Evolutionary conservation across 192 early-diverging fungal genomes (phyloP).

Genomic region (Coemansia sp.): DNA sequence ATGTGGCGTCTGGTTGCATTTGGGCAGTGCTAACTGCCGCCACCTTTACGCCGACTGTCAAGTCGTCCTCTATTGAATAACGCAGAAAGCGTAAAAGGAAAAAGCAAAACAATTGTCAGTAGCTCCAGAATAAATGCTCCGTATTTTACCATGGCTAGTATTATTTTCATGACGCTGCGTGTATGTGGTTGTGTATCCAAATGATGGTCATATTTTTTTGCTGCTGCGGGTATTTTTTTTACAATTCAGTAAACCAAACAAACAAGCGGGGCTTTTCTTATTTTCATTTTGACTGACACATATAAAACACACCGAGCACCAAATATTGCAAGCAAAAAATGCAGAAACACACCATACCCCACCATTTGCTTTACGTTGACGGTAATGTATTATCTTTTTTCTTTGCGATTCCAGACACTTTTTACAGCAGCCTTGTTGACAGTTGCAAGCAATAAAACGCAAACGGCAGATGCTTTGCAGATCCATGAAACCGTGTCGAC

Average conservation of each 20-base stretch:
- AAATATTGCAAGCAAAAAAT: not conserved
- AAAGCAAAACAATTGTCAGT: not conserved
- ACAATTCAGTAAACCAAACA: not conserved
- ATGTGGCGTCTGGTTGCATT: not conserved
- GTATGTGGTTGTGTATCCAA: too few relatives aligned
- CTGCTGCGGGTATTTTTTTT: not conserved
- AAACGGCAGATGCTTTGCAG: not conserved
- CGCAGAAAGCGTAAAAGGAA: not conserved
- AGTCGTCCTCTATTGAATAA: not conserved
- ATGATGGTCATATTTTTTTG: not conserved
- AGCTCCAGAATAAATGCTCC: not conserved
- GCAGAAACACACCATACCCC: not conserved
- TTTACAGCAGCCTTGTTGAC: not conserved
- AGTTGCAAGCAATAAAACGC: not conserved
- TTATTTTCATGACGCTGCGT: not conserved
- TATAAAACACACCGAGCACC: constrained; percentile 4
- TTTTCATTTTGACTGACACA: not conserved
- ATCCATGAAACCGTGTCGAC: not conserved
- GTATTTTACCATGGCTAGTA: not conserved
- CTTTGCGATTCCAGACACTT: not conserved
- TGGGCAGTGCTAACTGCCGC: not conserved
- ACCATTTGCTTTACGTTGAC: not conserved
- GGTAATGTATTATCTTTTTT: not conserved
- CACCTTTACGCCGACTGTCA: not conserved
- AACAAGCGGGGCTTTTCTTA: not conserved